Evolutionary conservation across 2,329 filamentous ascomycete species (phyloP).

Genomic region (Alternaria infectoria): DNA sequence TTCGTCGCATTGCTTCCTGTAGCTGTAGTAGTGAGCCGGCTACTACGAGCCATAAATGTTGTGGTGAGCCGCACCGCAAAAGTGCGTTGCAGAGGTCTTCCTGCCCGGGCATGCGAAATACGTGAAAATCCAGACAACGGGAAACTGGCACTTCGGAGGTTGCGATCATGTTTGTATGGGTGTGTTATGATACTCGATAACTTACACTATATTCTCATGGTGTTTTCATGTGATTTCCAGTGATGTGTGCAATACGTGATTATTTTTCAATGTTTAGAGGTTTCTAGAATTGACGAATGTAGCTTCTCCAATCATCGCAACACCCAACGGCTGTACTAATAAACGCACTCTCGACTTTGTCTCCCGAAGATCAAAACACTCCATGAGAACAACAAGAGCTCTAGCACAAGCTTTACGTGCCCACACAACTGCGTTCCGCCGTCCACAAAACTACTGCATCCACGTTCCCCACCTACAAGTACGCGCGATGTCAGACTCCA

Average conservation of each 20-base stretch:
- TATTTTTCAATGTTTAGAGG: not conserved
- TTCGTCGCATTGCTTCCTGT: not conserved
- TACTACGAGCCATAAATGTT: not conserved
- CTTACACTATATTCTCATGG: not conserved
- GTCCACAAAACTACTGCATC: not conserved
- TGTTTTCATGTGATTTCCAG: not conserved
- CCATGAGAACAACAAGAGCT: not conserved
- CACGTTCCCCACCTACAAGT: not conserved
- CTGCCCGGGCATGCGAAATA: not conserved
- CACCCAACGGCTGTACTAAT: not conserved
- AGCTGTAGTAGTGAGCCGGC: not conserved
- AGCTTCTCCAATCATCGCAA: not conserved
- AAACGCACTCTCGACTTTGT: not conserved
- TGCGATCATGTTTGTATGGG: not conserved
- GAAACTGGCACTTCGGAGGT: not conserved
- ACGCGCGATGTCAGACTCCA: not conserved
- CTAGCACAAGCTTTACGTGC: not conserved
- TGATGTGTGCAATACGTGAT: not conserved
- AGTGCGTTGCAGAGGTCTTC: not conserved
- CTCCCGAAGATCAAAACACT: not conserved
- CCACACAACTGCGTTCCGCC: not conserved
- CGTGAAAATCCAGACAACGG: not conserved
- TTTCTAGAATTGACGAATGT: constrained; percentile 1
- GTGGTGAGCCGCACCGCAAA: not conserved
- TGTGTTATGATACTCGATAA: not conserved